Conservation (phyloP, 768 basidiomycete species). For the Suillus occidentalis region DNA sequence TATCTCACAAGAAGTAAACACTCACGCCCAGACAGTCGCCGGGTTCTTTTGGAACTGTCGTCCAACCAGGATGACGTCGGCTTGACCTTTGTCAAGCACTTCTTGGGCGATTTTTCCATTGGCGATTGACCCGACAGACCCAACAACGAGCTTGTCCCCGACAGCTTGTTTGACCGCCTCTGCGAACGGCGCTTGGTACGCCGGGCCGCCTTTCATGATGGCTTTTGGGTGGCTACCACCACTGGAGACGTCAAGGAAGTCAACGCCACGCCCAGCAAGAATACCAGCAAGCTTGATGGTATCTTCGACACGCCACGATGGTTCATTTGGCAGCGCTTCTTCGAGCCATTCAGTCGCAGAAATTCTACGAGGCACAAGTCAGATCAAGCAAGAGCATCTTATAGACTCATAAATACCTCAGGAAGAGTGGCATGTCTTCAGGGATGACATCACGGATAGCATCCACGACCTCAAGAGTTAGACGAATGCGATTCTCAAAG, state of each 20-base stretch:
- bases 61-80: conserved; percentile 50
- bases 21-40: conserved; percentile 39
- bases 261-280: conserved; percentile 65
- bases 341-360: conserved; percentile 78
- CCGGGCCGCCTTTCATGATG: conserved; percentile 11
- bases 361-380: conserved; percentile 38
- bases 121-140: conserved; percentile 23
- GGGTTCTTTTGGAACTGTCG: conserved; percentile 61
- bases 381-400: not conserved
- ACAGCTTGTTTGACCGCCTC: conserved; percentile 49
- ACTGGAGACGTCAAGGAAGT: conserved; percentile 71
- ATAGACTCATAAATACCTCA: conserved; percentile 43
- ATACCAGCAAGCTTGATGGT: conserved; percentile 59
- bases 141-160: conserved; percentile 39
- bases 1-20: conserved; percentile 2
- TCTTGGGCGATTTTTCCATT: conserved; percentile 44
- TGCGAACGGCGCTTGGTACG: conserved; percentile 60
- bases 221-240: conserved; percentile 57
- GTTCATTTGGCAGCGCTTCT: conserved; percentile 53
- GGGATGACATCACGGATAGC: conserved; percentile 63
- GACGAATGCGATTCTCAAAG: conserved; percentile 65
- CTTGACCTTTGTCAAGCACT: conserved; percentile 41
- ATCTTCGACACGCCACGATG: conserved; percentile 70
- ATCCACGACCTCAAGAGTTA: conserved; percentile 64
- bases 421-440: conserved; percentile 65